phyloP scores from a whole-genome alignment of 2,329 filamentous ascomycete genomes.

The Emydomyces testavorans region DNA sequence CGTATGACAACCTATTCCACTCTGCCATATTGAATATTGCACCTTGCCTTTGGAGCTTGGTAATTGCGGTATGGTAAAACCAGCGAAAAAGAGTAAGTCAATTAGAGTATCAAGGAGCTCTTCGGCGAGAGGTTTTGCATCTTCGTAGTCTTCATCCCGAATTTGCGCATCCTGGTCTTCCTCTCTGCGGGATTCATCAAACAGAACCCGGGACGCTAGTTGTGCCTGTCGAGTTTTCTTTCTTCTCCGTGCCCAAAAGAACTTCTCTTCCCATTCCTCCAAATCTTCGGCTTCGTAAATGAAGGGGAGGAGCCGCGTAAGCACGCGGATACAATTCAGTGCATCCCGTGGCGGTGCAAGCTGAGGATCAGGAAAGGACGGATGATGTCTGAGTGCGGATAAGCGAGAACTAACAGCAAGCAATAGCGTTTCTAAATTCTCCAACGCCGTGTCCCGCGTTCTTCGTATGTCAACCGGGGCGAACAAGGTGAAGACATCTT shows the following conservation, averaged over 20 bases:
- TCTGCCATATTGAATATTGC: conserved; percentile 94
- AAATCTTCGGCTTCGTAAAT: conserved; percentile 81
- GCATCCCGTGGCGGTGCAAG: conserved; percentile 72
- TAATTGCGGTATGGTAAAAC: conserved; percentile 70
- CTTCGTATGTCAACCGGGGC: conserved; percentile 78
- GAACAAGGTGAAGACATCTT: conserved; percentile 95
- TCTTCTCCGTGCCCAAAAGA: conserved; percentile 75
- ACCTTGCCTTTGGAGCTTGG: conserved; percentile 65
- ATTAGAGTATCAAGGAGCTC: conserved; percentile 83
- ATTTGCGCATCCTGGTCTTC: conserved; percentile 36
- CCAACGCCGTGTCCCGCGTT: conserved; percentile 69
- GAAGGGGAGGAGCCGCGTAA: conserved; percentile 81
- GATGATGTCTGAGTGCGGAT: conserved; percentile 71
- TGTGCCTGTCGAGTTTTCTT: conserved; percentile 57
- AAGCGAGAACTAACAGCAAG: conserved; percentile 73
- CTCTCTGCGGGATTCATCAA: conserved; percentile 57
- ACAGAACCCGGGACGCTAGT: conserved; percentile 64
- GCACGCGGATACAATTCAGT: conserved; percentile 86
- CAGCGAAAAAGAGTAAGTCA: conserved; percentile 82
- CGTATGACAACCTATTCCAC: conserved; percentile 88
- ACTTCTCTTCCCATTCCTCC: conserved; percentile 74
- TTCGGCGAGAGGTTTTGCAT: conserved; percentile 77
- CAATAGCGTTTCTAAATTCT: conserved; percentile 82
- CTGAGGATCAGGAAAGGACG: conserved; percentile 78
- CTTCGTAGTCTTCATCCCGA: conserved; percentile 57